Evolutionary conservation across 2,329 filamentous ascomycete species (phyloP).

Genomic region (Ceratocystis smalleyi): DNA sequence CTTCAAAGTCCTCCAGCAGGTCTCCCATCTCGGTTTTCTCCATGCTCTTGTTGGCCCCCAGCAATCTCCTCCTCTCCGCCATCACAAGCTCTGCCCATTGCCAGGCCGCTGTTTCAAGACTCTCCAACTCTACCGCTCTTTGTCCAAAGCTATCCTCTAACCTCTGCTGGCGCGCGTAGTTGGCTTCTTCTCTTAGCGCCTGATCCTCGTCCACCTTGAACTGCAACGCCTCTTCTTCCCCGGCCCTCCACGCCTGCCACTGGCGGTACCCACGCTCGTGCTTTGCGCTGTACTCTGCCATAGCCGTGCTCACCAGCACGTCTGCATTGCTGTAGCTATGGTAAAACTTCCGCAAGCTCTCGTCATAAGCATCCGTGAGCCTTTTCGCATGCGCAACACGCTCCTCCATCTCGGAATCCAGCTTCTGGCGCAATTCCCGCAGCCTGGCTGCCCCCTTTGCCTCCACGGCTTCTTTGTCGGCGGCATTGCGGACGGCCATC

Average conservation of each 20-base stretch:
- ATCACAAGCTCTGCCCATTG: slow-evolving; percentile 11
- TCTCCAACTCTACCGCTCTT: slow-evolving; percentile 17
- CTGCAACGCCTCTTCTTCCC: slow-evolving; percentile 26
- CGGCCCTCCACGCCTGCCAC: slow-evolving; percentile 29
- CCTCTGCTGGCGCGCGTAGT: background rate
- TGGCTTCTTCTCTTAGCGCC: slow-evolving; percentile 18
- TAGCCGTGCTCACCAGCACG: slow-evolving; percentile 26
- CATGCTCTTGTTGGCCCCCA: background rate
- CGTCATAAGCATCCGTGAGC: slow-evolving; percentile 31
- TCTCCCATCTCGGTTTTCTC: slow-evolving; percentile 7
- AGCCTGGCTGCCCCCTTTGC: slow-evolving; percentile 22
- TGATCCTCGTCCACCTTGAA: slow-evolving; percentile 22
- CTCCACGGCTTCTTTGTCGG: slow-evolving; percentile 23
- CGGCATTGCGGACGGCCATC: slow-evolving; percentile 24
- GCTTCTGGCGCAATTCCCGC: slow-evolving; percentile 23
- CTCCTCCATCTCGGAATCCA: slow-evolving; percentile 28
- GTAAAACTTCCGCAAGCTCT: slow-evolving; percentile 22
- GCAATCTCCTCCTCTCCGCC: slow-evolving; percentile 4
- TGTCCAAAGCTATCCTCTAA: slow-evolving; percentile 7
- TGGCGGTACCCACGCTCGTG: slow-evolving; percentile 21
- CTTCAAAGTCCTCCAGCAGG: slow-evolving; percentile 13
- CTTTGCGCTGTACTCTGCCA: slow-evolving; percentile 3
- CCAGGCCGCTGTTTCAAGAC: slow-evolving; percentile 10
- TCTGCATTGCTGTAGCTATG: background rate
- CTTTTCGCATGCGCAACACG: slow-evolving; percentile 29